Evolutionary conservation across 495 filamentous ascomycete species (phyloP).

Genomic region (Hypoxylon lienhwacheense): DNA sequence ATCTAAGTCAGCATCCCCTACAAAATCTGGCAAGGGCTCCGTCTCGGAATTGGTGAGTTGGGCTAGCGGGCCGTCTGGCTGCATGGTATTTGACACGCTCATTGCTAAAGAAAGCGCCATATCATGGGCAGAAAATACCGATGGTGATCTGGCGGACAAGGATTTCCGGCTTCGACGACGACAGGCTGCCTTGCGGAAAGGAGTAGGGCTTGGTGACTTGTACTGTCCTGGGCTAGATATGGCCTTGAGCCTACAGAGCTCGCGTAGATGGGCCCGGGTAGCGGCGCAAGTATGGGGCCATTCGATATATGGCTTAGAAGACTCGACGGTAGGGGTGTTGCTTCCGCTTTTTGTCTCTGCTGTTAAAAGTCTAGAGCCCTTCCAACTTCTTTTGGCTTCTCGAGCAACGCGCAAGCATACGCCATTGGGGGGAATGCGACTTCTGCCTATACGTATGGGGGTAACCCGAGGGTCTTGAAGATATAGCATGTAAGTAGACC

Average conservation of each 20-base stretch:
- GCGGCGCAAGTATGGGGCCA: constrained; percentile 86
- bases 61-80: constrained; percentile 69
- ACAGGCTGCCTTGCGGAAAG: constrained; percentile 61
- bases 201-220: constrained; percentile 72
- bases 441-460: constrained; percentile 88
- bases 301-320: constrained; percentile 47
- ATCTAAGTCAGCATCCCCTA: constrained; percentile 4
- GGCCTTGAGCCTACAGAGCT: constrained; percentile 78
- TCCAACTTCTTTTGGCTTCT: constrained; percentile 85
- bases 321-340: constrained; percentile 63
- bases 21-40: constrained; percentile 31
- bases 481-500: constrained; percentile 87
- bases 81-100: constrained; percentile 79
- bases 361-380: constrained; percentile 51
- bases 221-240: constrained; percentile 61
- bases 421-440: constrained; percentile 81
- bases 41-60: constrained; percentile 49
- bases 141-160: constrained; percentile 40
- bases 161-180: constrained; percentile 49
- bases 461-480: constrained; percentile 90
- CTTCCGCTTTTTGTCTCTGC: constrained; percentile 59
- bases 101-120: constrained; percentile 82
- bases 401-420: constrained; percentile 87
- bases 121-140: constrained; percentile 66
- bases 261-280: constrained; percentile 77